A percentile compares a stretch with the other conserved stretches of the same genome.
Evolutionary conservation across 2,329 filamentous ascomycete species (phyloP).

Genomic region (Trichoderma sp.): DNA sequence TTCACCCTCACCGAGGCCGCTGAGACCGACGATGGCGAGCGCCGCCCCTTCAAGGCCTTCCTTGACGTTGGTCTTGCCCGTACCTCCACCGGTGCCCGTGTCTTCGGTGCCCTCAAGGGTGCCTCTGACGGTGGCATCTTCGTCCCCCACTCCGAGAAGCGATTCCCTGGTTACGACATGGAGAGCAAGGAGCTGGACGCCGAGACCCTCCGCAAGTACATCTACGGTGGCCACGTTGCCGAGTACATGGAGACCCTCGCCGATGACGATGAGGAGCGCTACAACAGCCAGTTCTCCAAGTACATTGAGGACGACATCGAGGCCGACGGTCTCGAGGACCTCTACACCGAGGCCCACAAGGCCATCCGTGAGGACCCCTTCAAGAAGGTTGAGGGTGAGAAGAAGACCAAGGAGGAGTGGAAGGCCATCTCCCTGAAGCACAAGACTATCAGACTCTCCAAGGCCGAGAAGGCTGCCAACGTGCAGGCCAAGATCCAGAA

Average conservation of each 20-base stretch:
- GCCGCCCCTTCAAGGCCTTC: conserved; percentile 99
- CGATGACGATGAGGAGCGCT: conserved; percentile 99
- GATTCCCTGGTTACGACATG: conserved; percentile 97
- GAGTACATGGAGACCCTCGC: conserved; percentile 99
- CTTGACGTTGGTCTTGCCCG: conserved; percentile 96
- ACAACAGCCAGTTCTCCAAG: conserved; percentile 95
- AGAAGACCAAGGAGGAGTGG: conserved; percentile 98
- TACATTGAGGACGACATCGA: conserved; percentile 97
- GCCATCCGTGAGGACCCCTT: conserved; percentile 96
- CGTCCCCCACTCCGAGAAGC: conserved; percentile 98
- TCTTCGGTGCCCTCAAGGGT: conserved; percentile 99
- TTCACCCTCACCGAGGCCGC: conserved; percentile 92
- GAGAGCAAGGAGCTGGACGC: conserved; percentile 97
- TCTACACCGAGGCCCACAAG: conserved; percentile 92
- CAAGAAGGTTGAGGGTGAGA: conserved; percentile 80
- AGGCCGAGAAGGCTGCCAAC: conserved; percentile 76
- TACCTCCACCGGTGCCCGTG: conserved; percentile 96
- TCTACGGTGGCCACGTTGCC: conserved; percentile 95
- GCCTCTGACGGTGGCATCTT: conserved; percentile 96
- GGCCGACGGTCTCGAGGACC: conserved; percentile 93
- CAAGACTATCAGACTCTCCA: conserved; percentile 72
- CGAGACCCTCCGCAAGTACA: conserved; percentile 98
- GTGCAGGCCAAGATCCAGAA: conserved; percentile 90
- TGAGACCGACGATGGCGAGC: conserved; percentile 85
- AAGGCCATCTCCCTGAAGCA: conserved; percentile 94